Conservation (phyloP, 371 early-diverging fungal species). For the Mucor indicus region DNA sequence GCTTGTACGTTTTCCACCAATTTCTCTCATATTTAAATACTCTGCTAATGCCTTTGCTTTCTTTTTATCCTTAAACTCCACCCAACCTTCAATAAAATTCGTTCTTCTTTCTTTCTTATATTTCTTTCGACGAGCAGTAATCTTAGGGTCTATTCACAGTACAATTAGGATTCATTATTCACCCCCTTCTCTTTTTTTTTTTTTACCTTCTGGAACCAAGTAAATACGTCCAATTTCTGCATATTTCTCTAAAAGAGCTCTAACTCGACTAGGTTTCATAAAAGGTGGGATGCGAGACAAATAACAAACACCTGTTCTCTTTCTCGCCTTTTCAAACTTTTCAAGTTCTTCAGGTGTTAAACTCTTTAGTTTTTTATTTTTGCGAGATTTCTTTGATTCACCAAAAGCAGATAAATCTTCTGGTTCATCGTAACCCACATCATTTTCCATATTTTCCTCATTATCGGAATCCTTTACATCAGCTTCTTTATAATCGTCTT, state of each 20-base stretch:
- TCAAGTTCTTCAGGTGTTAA: slow-evolving; percentile 68
- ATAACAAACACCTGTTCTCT: slow-evolving; percentile 87
- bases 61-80: slow-evolving; percentile 91
- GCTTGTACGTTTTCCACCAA: slow-evolving; percentile 85
- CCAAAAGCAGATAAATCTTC: slow-evolving; percentile 8
- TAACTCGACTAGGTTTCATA: slow-evolving; percentile 84
- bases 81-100: slow-evolving; percentile 94
- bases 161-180: neutral
- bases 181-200: neutral
- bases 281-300: slow-evolving; percentile 88
- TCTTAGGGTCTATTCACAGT: slow-evolving; percentile 51
- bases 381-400: slow-evolving; percentile 7
- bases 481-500: slow-evolving; percentile 19
- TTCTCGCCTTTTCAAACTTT: slow-evolving; percentile 67
- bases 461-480: neutral
- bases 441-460: neutral
- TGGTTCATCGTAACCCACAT: slow-evolving; percentile 15
- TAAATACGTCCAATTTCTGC: slow-evolving; percentile 85
- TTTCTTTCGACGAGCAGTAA: slow-evolving; percentile 60
- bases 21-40: slow-evolving; percentile 73
- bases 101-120: slow-evolving; percentile 73
- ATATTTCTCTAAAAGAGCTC: slow-evolving; percentile 66
- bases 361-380: slow-evolving; percentile 51
- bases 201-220: slow-evolving; percentile 79
- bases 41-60: slow-evolving; percentile 79